Base-by-base conservation (phyloP, 257 asterid species). In the Salvia splendens region DNA sequence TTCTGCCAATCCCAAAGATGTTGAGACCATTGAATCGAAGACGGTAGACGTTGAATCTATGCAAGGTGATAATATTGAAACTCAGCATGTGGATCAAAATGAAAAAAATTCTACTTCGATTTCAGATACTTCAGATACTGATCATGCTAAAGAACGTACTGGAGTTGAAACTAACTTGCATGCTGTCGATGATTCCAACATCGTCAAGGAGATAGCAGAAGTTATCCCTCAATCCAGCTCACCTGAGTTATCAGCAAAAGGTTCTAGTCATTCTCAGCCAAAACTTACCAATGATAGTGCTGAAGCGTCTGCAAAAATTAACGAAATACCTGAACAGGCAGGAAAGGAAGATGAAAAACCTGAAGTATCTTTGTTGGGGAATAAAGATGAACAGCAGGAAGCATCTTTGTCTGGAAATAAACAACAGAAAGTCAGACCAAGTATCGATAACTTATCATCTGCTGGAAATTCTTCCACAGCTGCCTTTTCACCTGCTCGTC, bases 291-390 rank as follows among this genome's bases (percentile, higher is more conserved):
- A 58, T 58, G 62, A 73, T 51, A 64, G 66, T 32, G 61, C 66
- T 68, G 80, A 70, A 67, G 79, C 59, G 60, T 53, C 83, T 47
- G 32, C 74, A 56, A 52, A 38, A 68, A 65, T 12, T 40, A 63
- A 28, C 59, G 67, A 73, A 49, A 79, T 48, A 54, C 68, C 73
- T 20, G 86, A 74, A 70, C 81, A 53, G 65, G 81, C 65, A 70
- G 77, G 60, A 32, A 78, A 8, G 62, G 65, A 69, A 67, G 76
- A 64, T 49, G 73, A 68, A 65, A 78, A 71, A 48, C 54, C 10
- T 53, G 84, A 80, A 61, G 71, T 41, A 61, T 38, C 73, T 57
- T 42, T 56, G 70, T 58, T 75, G 3, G 73, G 35, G 71, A 82
- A 54, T 62, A 24, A 40, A 76, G 75, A 61, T 49, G 73, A 68